Evolutionary conservation across 208 protist genomes (phyloP).

Genomic region (Leishmania mexicana): DNA sequence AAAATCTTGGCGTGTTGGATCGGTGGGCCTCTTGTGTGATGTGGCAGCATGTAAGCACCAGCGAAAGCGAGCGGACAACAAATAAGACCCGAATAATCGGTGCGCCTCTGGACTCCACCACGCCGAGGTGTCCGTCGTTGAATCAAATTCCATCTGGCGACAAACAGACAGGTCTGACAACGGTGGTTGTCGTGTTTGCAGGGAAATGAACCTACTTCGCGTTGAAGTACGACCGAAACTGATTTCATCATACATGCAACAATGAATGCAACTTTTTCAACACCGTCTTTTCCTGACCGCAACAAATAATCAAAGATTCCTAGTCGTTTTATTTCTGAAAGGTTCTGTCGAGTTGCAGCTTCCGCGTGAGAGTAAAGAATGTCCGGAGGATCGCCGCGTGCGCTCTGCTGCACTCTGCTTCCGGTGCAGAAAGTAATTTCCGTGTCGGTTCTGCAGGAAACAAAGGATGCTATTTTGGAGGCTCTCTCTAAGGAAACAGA

Average conservation of each 20-base stretch:
- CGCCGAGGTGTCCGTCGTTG: not conserved
- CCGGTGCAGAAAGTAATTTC: conserved; percentile 26
- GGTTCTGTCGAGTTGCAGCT: not conserved
- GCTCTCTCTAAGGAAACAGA: conserved; percentile 17
- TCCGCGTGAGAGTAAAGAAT: not conserved
- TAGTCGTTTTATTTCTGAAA: not conserved
- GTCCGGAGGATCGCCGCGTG: not conserved
- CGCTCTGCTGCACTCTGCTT: conserved; percentile 22
- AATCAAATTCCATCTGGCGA: not conserved
- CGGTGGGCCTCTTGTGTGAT: too few relatives aligned
- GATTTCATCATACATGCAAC: not conserved
- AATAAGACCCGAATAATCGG: not conserved
- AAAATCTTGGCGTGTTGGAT: too few relatives aligned
- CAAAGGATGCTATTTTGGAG: conserved; percentile 2
- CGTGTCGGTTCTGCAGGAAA: conserved; percentile 4
- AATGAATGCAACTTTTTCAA: not conserved
- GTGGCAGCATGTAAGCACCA: not conserved
- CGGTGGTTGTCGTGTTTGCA: not conserved
- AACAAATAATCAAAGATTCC: not conserved
- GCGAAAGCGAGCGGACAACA: not conserved
- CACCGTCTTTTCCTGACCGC: not conserved
- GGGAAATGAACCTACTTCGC: not conserved
- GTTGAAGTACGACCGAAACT: not conserved
- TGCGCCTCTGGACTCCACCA: not conserved
- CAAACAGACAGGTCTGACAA: not conserved